Evolutionary conservation across 192 early-diverging fungal species (phyloP).

Genomic region (Mortierella claussenii): DNA sequence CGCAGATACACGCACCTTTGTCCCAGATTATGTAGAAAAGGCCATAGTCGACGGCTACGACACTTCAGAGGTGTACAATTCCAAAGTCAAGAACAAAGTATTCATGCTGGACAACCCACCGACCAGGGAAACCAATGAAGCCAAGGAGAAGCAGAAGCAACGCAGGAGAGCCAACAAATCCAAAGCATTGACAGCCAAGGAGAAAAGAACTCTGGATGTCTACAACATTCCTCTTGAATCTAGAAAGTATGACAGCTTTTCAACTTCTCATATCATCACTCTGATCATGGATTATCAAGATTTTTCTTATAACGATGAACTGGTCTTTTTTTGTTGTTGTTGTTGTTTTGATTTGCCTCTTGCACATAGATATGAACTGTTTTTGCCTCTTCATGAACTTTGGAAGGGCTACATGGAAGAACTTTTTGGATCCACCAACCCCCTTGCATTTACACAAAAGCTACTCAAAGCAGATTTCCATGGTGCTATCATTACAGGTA

Average conservation of each 20-base stretch:
- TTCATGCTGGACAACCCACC: constrained; percentile 64
- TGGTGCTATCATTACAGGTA: constrained; percentile 80
- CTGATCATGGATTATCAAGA: too few relatives aligned
- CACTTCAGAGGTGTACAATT: constrained; percentile 48
- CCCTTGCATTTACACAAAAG: constrained; percentile 56
- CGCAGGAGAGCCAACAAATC: constrained; percentile 53
- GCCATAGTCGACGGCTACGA: constrained; percentile 31
- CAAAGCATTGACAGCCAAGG: constrained; percentile 72
- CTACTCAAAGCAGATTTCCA: constrained; percentile 88
- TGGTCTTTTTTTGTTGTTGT: neutral
- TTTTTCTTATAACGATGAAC: neutral
- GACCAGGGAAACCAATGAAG: constrained; percentile 35
- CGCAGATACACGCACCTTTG: constrained; percentile 6
- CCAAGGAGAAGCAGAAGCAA: constrained; percentile 29
- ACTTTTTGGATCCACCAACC: constrained; percentile 57
- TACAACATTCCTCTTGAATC: constrained; percentile 73
- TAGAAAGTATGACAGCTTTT: constrained; percentile 59
- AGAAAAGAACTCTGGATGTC: constrained; percentile 66
- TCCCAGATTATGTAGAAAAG: constrained; percentile 29
- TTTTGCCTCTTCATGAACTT: constrained; percentile 76
- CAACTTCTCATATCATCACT: too few relatives aligned
- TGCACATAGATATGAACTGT: constrained; percentile 63
- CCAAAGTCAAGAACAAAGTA: constrained; percentile 63
- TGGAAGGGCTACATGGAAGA: constrained; percentile 83
- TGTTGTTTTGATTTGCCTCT: neutral